Base-by-base conservation (phyloP, 108 stramenopile species). In the Nitzschia palea region DNA sequence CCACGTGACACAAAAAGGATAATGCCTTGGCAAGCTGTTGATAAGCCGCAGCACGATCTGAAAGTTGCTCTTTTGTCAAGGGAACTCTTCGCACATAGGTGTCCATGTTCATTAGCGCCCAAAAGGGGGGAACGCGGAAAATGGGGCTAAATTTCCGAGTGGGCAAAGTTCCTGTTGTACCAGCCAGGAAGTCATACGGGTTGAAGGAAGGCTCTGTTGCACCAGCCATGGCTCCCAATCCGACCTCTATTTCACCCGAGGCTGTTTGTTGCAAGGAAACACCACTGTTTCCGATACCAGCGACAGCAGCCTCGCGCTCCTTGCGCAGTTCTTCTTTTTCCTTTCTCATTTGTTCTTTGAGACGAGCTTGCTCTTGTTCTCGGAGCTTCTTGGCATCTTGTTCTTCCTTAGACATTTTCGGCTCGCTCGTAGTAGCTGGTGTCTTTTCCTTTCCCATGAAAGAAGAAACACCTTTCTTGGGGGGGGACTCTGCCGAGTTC, bases 61-160 rank as follows among this genome's bases (percentile, higher is more conserved):
- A 71, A 27, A 76, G 23, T 36, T 76, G 70, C 44, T 89, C 90
- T 23, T 62, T 50, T 0, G 85, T 73, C 50, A 81, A 53, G 14
- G 80, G 75, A 44, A 67, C 73, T 37, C 78, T 71, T 33, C 89
- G 83, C 34, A 94, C 78, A 65, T 94, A 94, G 12, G 79, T 85
- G 42, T 88, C 87, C 77, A 94, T 61, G 52, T 83, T 81, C 86
- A 94, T 73, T 54, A 94, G 64, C 17, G 86, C 78, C 89, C 93
- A 91, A 55, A 94, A 94, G 2, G 90, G 93, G 57, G 81, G 86
- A 47, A 88, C 86, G 2, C 93, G 84, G 64, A 90, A 90, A 37
- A 94, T 90, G 1, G 93, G 93, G 44, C 83, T 83, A 62, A 94
- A 91, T 57, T 83, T 91, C 26, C 90, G 84, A 9, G 70, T 74